Evolutionary conservation across 163 green algal species (phyloP), one percentile per base, ranked within the genome.

Genomic region (Chlorella variabilis): DNA sequence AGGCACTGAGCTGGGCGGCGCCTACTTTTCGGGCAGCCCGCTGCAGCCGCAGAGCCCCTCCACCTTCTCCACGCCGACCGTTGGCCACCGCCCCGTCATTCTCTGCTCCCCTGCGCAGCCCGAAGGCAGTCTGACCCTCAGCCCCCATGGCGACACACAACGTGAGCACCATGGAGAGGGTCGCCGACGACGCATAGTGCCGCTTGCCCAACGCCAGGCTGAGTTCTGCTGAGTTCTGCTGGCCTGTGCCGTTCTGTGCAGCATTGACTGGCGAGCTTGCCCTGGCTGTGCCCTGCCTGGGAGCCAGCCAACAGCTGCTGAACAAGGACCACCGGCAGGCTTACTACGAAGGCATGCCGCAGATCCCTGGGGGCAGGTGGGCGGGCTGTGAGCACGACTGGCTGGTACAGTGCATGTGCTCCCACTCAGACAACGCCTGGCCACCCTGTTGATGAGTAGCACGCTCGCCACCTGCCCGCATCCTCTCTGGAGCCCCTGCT

Each of bases 1-100:
- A 85, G 94, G 96, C 71, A 99, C 96, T 0, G 96, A 99, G 87
- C 93, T 98, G 58, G 96, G 91, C 3, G 96, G 96, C 48, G 94
- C 82, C 69, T 99, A 94, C 83, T 41, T 97, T 29, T 84, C 88
- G 8, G 86, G 91, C 69, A 93, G 74, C 71, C 62, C 95, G 83
- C 85, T 98, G 59, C 92, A 97, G 85, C 91, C 96, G 29, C 90
- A 94, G 84, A 84, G 78, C 18, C 91, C 96, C 27, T 92, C 92
- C 65, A 86, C 83, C 34, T 99, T 99, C 88, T 91, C 85, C 78
- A 97, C 91, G 0, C 90, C 95, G 18, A 91, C 91, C 27, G 78
- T 99, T 11, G 96, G 96, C 34, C 86, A 87, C 20, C 34, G 61
- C 27, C 80, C 96, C 31, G 86, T 94, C 77, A 80, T 98, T 38